Base-by-base conservation (phyloP, 306 rosid species). In the Trichosanthes cucumerina region DNA sequence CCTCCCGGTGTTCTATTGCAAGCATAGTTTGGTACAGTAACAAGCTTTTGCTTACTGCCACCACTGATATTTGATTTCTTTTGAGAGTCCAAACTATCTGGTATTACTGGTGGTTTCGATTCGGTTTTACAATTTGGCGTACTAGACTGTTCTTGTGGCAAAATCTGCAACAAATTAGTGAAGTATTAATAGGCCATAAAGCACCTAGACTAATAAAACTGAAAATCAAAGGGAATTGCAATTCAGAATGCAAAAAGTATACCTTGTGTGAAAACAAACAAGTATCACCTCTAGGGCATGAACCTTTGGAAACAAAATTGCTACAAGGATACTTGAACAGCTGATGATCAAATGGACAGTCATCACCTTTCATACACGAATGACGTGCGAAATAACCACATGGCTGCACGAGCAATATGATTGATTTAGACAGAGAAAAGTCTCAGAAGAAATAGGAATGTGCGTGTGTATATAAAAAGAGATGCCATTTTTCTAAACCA, bases 241-340 rank as follows among this genome's bases (percentile, higher is more conserved):
- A 52, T 78, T 62, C 59, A 72, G 69, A 59, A 63, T 68, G 46
- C 71, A 57, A 73, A 80, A 68, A 59, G 69, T 39, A 68, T 89
- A 94, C 98, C 96, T 92, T 79, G 87, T 94, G 98, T 26, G 96
- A 89, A 82, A 90, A 90, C 88, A 92, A 13, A 80, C 98, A 92
- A 68, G 84, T 65, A 71, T 63, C 81, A 43, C 95, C 97, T 88
- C 94, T 90, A 83, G 26, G 23, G 86, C 98, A 94, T 80, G 64
- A 88, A 74, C 98, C 96, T 38, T 19, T 84, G 57, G 89, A 83
- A 34, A 62, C 86, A 83, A 90, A 85, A 46, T 87, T 88, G 75
- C 53, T 77, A 85, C 98, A 94, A 75, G 96, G 91, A 86, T 94
- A 92, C 81, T 89, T 94, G 54, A 89, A 90, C 74, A 94, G 93